Conservation (phyloP, 768 basidiomycete species). For the Termitomyces sp. region DNA sequence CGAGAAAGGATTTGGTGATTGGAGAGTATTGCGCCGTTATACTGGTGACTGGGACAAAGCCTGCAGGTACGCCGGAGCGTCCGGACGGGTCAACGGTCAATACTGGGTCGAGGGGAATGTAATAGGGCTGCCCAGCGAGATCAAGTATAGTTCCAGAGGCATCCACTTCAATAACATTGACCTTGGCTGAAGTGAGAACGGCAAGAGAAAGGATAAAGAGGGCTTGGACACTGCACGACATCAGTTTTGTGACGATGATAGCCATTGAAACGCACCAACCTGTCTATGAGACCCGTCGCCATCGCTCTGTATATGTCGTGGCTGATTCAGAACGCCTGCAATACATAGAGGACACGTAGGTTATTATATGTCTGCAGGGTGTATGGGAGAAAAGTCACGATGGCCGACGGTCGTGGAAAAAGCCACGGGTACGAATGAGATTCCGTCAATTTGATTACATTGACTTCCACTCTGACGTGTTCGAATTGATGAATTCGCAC, state of each 20-base stretch:
- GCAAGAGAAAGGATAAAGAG: slow-evolving; percentile 8
- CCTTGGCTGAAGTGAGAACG: slow-evolving; percentile 7
- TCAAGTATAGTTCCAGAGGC: slow-evolving; percentile 14
- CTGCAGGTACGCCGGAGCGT: slow-evolving; percentile 2
- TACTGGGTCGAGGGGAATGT: slow-evolving; percentile 16
- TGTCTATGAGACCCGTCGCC: background rate
- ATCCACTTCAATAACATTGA: slow-evolving; percentile 11
- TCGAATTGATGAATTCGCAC: background rate
- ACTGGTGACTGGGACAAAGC: slow-evolving; percentile 25
- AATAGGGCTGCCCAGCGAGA: slow-evolving; percentile 22
- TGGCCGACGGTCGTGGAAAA: slow-evolving; percentile 2
- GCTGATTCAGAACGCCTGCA: background rate
- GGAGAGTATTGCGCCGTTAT: slow-evolving; percentile 25
- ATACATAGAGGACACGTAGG: background rate
- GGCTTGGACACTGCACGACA: slow-evolving; percentile 5
- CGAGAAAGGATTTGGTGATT: slow-evolving; percentile 27
- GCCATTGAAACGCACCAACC: background rate
- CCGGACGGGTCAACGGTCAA: slow-evolving; percentile 13
- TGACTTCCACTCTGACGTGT: background rate
- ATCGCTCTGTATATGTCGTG: background rate
- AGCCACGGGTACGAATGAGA: background rate
- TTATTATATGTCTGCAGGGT: background rate
- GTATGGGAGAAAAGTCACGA: slow-evolving; percentile 5
- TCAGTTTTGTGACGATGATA: background rate
- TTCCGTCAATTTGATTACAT: background rate